These are phyloP conservation scores for Lachancea cidri DNA, from an alignment of 805 yeast species.

Conservation along the genomic window DNA sequence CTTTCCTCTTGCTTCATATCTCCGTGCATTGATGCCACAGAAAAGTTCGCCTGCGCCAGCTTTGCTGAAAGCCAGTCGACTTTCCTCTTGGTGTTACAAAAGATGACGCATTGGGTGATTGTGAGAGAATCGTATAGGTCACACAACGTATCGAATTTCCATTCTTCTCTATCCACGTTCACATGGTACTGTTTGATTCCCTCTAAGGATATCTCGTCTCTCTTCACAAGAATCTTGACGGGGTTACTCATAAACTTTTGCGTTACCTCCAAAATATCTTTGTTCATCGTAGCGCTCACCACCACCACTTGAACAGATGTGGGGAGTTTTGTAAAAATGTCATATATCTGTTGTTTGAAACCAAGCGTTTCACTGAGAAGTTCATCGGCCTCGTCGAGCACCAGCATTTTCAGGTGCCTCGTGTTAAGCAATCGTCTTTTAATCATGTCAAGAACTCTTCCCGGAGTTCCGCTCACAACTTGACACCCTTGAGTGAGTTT, in stretches of 20 bases:
- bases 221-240: constrained; percentile 86
- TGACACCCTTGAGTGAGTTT: constrained; percentile 65
- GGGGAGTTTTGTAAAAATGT: constrained; percentile 85
- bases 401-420: constrained; percentile 76
- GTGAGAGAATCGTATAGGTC: constrained; percentile 94
- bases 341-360: constrained; percentile 92
- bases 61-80: constrained; percentile 83
- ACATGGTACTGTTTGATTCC: constrained; percentile 92
- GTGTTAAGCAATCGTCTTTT: constrained; percentile 73
- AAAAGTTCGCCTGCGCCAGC: constrained; percentile 73
- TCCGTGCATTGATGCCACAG: constrained; percentile 93
- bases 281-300: constrained; percentile 91
- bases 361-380: constrained; percentile 80
- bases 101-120: constrained; percentile 94
- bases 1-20: constrained; percentile 93
- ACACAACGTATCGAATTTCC: constrained; percentile 91
- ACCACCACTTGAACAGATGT: constrained; percentile 89
- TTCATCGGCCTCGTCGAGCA: constrained; percentile 97
- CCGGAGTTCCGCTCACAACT: constrained; percentile 95
- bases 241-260: constrained; percentile 93
- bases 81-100: constrained; percentile 93
- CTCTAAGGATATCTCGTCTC: constrained; percentile 92
- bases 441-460: constrained; percentile 88
- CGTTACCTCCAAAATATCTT: constrained; percentile 86
- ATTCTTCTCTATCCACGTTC: constrained; percentile 87